Evolutionary conservation across 805 yeast species (phyloP).

Genomic region (Nakazawaea ambrosiae): DNA sequence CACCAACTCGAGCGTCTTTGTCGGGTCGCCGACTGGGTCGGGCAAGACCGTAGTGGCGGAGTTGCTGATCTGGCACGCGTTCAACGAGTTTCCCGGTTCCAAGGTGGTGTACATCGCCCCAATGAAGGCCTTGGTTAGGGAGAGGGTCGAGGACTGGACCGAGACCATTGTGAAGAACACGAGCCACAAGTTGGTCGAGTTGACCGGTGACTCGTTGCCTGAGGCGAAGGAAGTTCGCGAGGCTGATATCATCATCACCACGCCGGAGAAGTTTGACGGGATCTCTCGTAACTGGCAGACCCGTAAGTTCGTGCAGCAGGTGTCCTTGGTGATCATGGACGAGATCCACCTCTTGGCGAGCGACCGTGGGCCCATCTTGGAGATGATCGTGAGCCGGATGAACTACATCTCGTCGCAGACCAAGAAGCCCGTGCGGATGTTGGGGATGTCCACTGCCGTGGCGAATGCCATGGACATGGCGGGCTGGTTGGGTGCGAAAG

Average conservation of each 20-base stretch:
- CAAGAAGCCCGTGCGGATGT: constrained; percentile 50
- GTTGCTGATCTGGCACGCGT: constrained; percentile 95
- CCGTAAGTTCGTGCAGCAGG: constrained; percentile 65
- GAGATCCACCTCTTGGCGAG: constrained; percentile 80
- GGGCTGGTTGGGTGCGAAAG: constrained; percentile 70
- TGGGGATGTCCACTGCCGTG: constrained; percentile 83
- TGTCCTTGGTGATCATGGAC: constrained; percentile 76
- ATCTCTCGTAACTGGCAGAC: constrained; percentile 83
- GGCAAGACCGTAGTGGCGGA: constrained; percentile 98
- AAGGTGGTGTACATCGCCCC: constrained; percentile 85
- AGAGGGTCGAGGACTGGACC: constrained; percentile 79
- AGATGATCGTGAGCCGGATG: constrained; percentile 86
- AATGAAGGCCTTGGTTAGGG: constrained; percentile 81
- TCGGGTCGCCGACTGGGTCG: constrained; percentile 98
- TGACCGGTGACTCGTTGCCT: constrained; percentile 80
- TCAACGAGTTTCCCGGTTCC: constrained; percentile 69
- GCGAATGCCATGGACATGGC: constrained; percentile 85
- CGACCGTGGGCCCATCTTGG: constrained; percentile 82
- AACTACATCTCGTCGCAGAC: constrained; percentile 61
- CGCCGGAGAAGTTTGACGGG: constrained; percentile 87
- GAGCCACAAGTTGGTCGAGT: constrained; percentile 53
- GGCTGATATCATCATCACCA: constrained; percentile 73
- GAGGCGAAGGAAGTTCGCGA: constrained; percentile 57
- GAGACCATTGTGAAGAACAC: constrained; percentile 42
- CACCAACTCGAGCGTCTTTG: constrained; percentile 69